Evolutionary conservation across 768 basidiomycete species (phyloP).

Genomic region (Phylloporus rhodoxanthus): DNA sequence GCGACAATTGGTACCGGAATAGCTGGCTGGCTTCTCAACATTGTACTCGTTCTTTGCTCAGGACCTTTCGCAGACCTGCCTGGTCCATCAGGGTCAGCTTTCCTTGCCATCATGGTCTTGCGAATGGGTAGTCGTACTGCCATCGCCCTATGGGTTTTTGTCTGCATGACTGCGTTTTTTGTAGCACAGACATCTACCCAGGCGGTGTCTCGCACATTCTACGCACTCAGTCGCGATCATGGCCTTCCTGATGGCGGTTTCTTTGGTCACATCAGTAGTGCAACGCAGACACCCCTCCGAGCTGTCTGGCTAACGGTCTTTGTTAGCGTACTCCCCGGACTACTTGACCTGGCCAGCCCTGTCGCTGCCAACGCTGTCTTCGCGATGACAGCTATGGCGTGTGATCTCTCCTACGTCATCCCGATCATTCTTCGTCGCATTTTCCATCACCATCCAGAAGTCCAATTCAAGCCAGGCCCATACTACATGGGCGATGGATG

Average conservation of each 20-base stretch:
- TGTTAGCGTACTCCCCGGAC: conserved; percentile 38
- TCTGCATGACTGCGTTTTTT: conserved; percentile 59
- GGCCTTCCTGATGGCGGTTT: conserved; percentile 54
- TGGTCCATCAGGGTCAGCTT: conserved; percentile 48
- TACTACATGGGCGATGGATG: conserved; percentile 53
- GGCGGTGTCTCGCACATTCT: conserved; percentile 53
- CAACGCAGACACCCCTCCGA: conserved; percentile 50
- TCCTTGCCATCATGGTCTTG: conserved; percentile 51
- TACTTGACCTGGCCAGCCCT: conserved; percentile 48
- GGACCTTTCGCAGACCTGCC: conserved; percentile 45
- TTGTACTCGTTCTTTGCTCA: conserved; percentile 54
- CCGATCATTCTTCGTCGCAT: conserved; percentile 49
- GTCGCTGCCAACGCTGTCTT: conserved; percentile 54
- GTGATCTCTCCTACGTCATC: conserved; percentile 52
- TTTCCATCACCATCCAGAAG: conserved; percentile 51
- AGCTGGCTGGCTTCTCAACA: conserved; percentile 64
- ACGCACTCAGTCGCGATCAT: conserved; percentile 51
- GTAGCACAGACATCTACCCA: conserved; percentile 48
- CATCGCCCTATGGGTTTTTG: conserved; percentile 51
- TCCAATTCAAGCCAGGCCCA: conserved; percentile 53
- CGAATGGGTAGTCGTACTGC: conserved; percentile 48
- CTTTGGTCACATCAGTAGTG: conserved; percentile 43
- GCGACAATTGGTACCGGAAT: conserved; percentile 42
- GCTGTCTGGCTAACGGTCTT: conserved; percentile 50
- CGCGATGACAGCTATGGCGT: conserved; percentile 47